Base-by-base conservation (phyloP, 106 monocot species). In the Cymbidium sinense region DNA sequence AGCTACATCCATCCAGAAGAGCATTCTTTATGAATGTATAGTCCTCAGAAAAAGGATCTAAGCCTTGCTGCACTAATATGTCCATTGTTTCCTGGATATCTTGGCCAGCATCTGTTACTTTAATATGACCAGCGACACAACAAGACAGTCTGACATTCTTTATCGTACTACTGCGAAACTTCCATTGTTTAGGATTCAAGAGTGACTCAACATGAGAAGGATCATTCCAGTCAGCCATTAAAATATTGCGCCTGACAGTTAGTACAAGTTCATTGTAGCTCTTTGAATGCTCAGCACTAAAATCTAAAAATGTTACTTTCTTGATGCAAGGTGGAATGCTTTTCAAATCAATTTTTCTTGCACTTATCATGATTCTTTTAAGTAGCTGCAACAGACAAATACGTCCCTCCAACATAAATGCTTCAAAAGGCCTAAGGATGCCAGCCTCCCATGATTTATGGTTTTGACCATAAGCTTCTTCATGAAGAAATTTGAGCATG, bases 151-250 rank as follows among this genome's bases (percentile, higher is more conserved):
- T 90, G 28, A 99, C 82, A 85, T 99, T 99, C 76, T 78, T 90
- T 44, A 99, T 89, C 29, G 94, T 94, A 64, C 77, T 85, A 39
- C 88, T 80, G 33, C 98, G 92, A 50, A 92, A 90, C 81, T 92
- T 94, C 98, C 98, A 99, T 64, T 99, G 98, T 76, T 92, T 94
- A 34, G 98, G 94, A 80, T 99, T 99, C n/a, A 99, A 84, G 73
- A 99, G 92, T 74, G 98, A 99, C 83, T 99, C 98, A 77, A 95
- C 90, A 86, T 99, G 98, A 80, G 98, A 94, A 78, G 98, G 98
- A 86, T 99, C 98, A 86, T 99, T 99, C 98, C 98, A 99, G 50
- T 99, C 98, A 33, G 98, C 98, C 88, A 94, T 92, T 69, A 99
- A 80, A 67, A 99, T 99, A 83, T 99, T 99, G 36, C 98, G 88